phyloP scores from a whole-genome alignment of 2,329 filamentous ascomycete genomes.

The Lachnellula willkommii region DNA sequence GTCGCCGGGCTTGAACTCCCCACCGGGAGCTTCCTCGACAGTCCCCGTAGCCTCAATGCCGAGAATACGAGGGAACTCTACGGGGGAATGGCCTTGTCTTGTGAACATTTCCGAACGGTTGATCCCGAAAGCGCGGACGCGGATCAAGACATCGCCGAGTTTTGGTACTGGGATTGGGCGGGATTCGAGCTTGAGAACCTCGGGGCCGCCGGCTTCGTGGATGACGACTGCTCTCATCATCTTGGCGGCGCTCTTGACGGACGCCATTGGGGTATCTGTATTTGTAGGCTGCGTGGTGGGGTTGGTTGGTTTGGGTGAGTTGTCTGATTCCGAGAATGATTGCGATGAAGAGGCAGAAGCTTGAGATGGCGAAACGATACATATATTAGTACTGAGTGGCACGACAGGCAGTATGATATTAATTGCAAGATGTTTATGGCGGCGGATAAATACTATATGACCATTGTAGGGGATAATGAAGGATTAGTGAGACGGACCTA shows the following conservation, averaged over 20 bases:
- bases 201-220: constrained; percentile 9
- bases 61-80: constrained; percentile 11
- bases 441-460: no score
- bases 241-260: neutral
- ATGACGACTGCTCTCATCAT: constrained; percentile 8
- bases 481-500: no score
- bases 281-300: neutral
- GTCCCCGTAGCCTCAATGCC: constrained; percentile 26
- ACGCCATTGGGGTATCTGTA: neutral
- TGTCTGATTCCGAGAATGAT: neutral
- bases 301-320: neutral
- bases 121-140: constrained; percentile 36
- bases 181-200: constrained; percentile 25
- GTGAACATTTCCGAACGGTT: constrained; percentile 30
- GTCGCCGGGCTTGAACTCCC: constrained; percentile 14
- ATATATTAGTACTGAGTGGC: no score
- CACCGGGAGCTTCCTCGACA: constrained; percentile 15
- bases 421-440: no score
- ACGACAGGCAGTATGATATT: no score
- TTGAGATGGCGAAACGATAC: neutral
- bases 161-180: constrained; percentile 37
- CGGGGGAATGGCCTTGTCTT: constrained; percentile 11
- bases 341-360: neutral
- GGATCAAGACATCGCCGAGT: constrained; percentile 35
- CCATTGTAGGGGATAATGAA: no score